phyloP scores from a whole-genome alignment of 305 asterid genomes.

The Fraxinus angustifolia region DNA sequence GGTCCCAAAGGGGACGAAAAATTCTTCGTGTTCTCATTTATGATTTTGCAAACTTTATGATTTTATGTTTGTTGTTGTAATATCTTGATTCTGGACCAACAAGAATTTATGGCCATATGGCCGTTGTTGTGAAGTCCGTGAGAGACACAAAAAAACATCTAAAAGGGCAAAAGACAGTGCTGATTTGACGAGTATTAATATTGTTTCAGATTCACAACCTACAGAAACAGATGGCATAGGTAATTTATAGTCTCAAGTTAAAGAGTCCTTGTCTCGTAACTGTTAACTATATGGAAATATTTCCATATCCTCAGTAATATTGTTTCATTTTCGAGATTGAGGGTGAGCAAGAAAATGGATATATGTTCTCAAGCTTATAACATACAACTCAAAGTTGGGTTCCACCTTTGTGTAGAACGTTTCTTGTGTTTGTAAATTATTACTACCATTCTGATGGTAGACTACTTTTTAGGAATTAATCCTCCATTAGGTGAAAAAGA shows the following conservation, averaged over 20 bases:
- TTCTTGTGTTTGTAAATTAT: too few species aligned
- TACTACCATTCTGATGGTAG: not conserved
- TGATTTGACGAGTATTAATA: conserved; percentile 22
- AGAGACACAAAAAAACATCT: conserved; percentile 9
- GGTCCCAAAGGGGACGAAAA: too few species aligned
- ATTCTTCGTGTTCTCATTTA: too few species aligned
- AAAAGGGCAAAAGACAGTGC: conserved; percentile 15
- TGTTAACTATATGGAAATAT: not conserved
- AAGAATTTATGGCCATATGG: too few species aligned
- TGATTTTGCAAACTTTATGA: too few species aligned
- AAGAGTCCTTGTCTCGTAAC: not conserved
- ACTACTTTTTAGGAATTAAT: conserved; percentile 11
- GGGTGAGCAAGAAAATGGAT: not conserved
- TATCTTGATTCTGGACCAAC: too few species aligned
- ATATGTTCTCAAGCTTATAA: not conserved
- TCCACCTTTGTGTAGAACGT: not conserved
- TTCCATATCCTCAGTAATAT: not conserved
- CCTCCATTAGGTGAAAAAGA: conserved; percentile 16
- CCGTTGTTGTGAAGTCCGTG: conserved; percentile 37
- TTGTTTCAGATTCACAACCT: conserved; percentile 21
- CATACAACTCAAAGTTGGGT: not conserved
- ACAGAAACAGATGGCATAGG: conserved; percentile 20
- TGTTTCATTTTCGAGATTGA: not conserved
- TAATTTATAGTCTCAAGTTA: conserved; percentile 3
- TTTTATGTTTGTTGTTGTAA: too few species aligned